Evolutionary conservation across 1,284 basidiomycete genomes (phyloP).

Genomic region (Fomitiporia mediterranea): DNA sequence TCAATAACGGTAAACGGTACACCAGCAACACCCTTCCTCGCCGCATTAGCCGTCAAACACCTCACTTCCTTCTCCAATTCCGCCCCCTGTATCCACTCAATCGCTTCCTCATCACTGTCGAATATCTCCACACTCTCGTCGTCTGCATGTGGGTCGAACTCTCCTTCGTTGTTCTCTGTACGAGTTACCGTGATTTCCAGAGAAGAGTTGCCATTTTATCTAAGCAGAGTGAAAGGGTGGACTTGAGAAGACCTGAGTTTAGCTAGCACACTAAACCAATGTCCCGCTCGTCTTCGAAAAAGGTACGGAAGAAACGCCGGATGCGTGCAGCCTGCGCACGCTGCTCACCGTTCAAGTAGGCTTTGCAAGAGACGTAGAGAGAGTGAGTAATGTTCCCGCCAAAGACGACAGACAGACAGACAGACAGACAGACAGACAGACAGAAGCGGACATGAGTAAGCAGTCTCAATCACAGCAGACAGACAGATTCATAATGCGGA

Average conservation of each 20-base stretch:
- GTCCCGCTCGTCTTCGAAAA: constrained; percentile 62
- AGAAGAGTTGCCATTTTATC: no score
- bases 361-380: constrained; percentile 63
- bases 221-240: constrained; percentile 35
- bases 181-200: background rate
- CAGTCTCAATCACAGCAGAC: background rate
- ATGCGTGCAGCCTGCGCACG: constrained; percentile 54
- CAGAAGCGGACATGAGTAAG: background rate
- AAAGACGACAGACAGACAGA: constrained; percentile 38
- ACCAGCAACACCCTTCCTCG: constrained; percentile 67
- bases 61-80: constrained; percentile 66
- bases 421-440: no score
- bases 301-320: constrained; percentile 58
- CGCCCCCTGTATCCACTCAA: constrained; percentile 46
- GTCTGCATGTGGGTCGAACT: constrained; percentile 2
- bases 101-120: constrained; percentile 9
- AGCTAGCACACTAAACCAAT: constrained; percentile 56
- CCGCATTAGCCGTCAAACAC: constrained; percentile 61
- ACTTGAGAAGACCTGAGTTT: constrained; percentile 54
- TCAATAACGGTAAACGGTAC: constrained; percentile 80
- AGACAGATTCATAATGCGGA: background rate
- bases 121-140: constrained; percentile 12
- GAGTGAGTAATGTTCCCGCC: constrained; percentile 62
- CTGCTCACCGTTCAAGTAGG: constrained; percentile 63
- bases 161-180: background rate